Evolutionary conservation across 305 asterid genomes (phyloP).

Genomic region (Lippia alba): DNA sequence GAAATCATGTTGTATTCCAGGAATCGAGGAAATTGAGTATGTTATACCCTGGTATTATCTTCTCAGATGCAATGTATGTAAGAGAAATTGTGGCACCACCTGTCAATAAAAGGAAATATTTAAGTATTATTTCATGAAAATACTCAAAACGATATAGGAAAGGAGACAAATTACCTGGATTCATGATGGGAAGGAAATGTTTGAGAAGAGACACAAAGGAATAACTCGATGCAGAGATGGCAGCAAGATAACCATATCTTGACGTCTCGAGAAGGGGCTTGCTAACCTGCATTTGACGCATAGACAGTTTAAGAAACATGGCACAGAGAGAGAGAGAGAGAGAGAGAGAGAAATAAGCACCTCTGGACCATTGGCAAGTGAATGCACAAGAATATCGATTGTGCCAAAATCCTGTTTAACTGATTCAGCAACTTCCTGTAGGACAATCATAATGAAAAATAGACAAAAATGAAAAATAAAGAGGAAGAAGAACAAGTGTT

Average conservation of each 20-base stretch:
- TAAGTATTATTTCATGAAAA: conserved; percentile 5
- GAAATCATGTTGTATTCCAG: conserved; percentile 1
- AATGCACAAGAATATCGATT: conserved; percentile 95
- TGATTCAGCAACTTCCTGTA: conserved; percentile 91
- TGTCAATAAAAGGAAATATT: conserved; percentile 30
- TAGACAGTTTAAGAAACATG: conserved; percentile 14
- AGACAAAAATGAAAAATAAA: conserved; percentile 3
- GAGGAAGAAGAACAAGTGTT: conserved; percentile 10
- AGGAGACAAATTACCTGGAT: conserved; percentile 57
- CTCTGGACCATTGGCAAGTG: conserved; percentile 99
- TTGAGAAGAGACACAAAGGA: conserved; percentile 83
- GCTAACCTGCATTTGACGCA: conserved; percentile 58
- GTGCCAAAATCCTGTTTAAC: conserved; percentile 94
- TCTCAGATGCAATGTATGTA: conserved; percentile 96
- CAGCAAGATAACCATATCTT: conserved; percentile 89
- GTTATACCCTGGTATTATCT: conserved; percentile 97
- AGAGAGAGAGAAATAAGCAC: conserved; percentile 36
- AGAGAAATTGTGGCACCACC: conserved; percentile 95
- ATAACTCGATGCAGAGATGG: conserved; percentile 93
- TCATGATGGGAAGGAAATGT: conserved; percentile 81
- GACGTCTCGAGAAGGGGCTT: conserved; percentile 90
- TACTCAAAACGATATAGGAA: conserved; percentile 9
- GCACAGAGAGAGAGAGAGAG: neutral
- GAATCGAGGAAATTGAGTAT: conserved; percentile 3
- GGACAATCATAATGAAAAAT: conserved; percentile 13